Evolutionary conservation across 1,139 yeast genomes (phyloP), one percentile per base, ranked within the genome.

Genomic region (Yamadazyma sp.): DNA sequence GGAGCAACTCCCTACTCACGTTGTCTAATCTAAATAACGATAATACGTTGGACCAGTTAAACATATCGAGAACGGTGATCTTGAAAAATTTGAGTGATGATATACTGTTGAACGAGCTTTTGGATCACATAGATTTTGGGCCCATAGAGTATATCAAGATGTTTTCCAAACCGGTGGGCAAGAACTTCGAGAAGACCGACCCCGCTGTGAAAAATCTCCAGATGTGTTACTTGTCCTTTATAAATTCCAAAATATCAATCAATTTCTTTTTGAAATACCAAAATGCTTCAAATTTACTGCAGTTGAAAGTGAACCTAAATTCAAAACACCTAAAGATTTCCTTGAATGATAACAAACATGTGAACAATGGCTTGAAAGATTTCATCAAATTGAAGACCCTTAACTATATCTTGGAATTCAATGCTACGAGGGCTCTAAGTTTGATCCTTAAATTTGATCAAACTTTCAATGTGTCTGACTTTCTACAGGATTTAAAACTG

Each of bases 111-210:
- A 51, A 55, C 35, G 62, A 66, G 22, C 53, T 72, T 20, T 54
- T 72, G 34, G 54, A 66, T 43, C 51, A 55, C 17, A 57, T 72
- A 31, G 73, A 69, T 40, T 58, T 53, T 45, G 77, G 77, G 3
- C 77, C 77, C 2, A 68, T 72, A 28, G 77, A 72, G 50, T 65
- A 63, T 48, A 61, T 70, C 44, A 66, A 64, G 42, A 54, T 69
- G 56, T 60, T 62, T 47, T 46, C 64, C 9, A 62, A 57, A 34
- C 59, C 62, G 15, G 59, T 66, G 5, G 66, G 67, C 11, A 50
- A 51, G 30, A 38, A 18, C 18, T 56, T 55, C 31, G 49, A 58
- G 30, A 63, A 55, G 27, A 47, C 46, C n/a, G 56, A 53, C 26
- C 31, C 37, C 11, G 11, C 31, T 18, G 25, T 37, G 8, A 42